These are phyloP conservation scores for Penicillium sp. DNA, from an alignment of 2,329 filamentous ascomycete species.

Conservation along the genomic window DNA sequence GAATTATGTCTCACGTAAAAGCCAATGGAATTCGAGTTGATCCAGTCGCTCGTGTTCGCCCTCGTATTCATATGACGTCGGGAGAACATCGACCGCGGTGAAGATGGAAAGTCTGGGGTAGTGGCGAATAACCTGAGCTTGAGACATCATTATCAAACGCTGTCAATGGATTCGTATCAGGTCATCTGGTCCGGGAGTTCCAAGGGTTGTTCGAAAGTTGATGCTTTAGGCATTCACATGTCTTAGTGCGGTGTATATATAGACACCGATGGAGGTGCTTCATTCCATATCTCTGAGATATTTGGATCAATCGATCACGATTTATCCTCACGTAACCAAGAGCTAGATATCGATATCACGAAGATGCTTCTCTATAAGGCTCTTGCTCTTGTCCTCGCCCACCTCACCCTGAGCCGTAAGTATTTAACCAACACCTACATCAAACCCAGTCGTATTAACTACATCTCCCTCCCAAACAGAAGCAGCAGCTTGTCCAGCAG, in stretches of 20 bases:
- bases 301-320: background rate
- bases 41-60: background rate
- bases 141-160: background rate
- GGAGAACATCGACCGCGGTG: background rate
- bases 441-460: background rate
- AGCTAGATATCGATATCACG: background rate
- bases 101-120: background rate
- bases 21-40: conserved; percentile 2
- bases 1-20: conserved; percentile 9
- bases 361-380: background rate
- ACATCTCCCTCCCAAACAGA: background rate
- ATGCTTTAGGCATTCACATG: background rate
- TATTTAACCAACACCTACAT: background rate
- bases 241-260: background rate
- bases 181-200: conserved; percentile 1
- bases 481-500: conserved; percentile 1
- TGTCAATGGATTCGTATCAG: conserved; percentile 1
- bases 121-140: background rate
- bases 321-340: background rate
- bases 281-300: background rate
- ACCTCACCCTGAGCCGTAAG: conserved; percentile 8
- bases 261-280: background rate
- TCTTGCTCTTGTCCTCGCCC: background rate
- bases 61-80: conserved; percentile 9
- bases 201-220: background rate